Evolutionary conservation across 305 asterid genomes (phyloP).

Genomic region (Fraxinus paxiana): DNA sequence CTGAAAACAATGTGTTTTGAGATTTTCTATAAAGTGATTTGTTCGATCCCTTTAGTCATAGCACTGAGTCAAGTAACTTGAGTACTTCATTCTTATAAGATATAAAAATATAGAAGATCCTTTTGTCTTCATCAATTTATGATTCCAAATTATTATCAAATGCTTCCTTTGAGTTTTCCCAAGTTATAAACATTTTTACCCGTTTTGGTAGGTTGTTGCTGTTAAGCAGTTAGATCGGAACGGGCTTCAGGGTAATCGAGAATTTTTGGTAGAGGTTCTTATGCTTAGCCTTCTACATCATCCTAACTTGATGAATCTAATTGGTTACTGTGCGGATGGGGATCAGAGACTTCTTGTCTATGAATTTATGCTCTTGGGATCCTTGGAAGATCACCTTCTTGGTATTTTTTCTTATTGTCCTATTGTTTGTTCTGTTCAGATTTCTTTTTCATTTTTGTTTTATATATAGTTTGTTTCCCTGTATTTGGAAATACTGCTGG

Average conservation of each 20-base stretch:
- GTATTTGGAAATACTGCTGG: not conserved
- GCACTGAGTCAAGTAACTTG: not conserved
- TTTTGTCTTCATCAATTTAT: not conserved
- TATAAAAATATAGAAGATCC: too few species aligned
- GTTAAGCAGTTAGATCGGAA: conserved; percentile 93
- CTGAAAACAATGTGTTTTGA: not conserved
- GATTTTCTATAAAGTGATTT: not conserved
- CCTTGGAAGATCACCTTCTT: conserved; percentile 91
- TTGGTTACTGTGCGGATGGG: conserved; percentile 98
- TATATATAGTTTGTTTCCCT: not conserved
- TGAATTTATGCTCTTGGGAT: conserved; percentile 91
- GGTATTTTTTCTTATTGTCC: conserved; percentile 36
- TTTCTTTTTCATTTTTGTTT: not conserved
- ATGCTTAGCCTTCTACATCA: conserved; percentile 99
- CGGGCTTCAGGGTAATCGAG: conserved; percentile 98
- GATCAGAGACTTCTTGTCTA: conserved; percentile 97
- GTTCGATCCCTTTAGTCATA: not conserved
- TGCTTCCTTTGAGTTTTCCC: not conserved
- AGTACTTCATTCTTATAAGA: not conserved
- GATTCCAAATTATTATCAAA: not conserved
- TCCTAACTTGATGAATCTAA: conserved; percentile 76
- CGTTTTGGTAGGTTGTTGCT: conserved; percentile 66
- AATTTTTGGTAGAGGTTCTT: conserved; percentile 91
- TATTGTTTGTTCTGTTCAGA: not conserved
- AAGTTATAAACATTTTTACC: not conserved